phyloP scores from a whole-genome alignment of 83 land plant species.

The Diphasiastrum complanatum region DNA sequence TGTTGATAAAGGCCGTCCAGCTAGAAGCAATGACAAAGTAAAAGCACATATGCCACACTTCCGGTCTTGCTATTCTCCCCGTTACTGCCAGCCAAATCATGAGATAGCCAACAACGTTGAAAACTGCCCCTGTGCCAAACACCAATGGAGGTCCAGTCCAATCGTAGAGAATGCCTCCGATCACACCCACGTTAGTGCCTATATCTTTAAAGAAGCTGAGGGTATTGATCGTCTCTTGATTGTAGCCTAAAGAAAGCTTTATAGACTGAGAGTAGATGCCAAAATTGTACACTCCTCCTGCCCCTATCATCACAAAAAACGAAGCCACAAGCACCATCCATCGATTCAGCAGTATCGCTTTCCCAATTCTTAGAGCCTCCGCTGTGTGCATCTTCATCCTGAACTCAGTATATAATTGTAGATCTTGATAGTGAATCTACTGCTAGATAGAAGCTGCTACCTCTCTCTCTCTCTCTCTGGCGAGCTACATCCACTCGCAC shows the following conservation, averaged over 20 bases:
- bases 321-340: conserved; percentile 11
- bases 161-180: background rate
- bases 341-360: too few relatives aligned
- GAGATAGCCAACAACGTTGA: conserved; percentile 13
- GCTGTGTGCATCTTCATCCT: too few relatives aligned
- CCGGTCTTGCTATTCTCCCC: background rate
- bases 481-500: too few relatives aligned
- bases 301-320: background rate
- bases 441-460: too few relatives aligned
- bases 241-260: conserved; percentile 12
- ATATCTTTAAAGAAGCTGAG: conserved; percentile 15
- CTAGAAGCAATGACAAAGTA: background rate
- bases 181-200: conserved; percentile 11
- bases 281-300: conserved; percentile 3
- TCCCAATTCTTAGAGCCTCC: too few relatives aligned
- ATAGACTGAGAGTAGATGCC: conserved; percentile 12
- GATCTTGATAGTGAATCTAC: too few relatives aligned
- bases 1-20: background rate
- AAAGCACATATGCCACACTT: conserved; percentile 4
- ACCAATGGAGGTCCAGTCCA: conserved; percentile 5
- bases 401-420: too few relatives aligned
- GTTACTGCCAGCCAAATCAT: conserved; percentile 16
- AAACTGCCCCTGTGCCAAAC: background rate
- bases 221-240: conserved; percentile 4
- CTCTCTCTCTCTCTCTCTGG: too few relatives aligned